A percentile compares a stretch with the other conserved stretches of the same genome.
Evolutionary conservation across 768 basidiomycete species (phyloP).

Genomic region (Podaxis carcinomalis): DNA sequence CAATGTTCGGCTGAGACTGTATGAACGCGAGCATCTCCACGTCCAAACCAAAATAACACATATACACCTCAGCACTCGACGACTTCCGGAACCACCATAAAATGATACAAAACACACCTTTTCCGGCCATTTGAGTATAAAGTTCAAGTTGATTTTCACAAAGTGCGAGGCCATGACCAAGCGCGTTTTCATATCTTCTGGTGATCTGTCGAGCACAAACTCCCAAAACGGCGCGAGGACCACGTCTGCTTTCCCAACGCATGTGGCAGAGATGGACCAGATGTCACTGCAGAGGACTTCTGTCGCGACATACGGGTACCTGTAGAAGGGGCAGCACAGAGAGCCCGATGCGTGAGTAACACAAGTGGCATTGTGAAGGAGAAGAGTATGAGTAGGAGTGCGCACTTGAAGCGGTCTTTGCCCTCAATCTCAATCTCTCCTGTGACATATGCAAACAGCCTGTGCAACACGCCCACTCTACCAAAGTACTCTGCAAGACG

Average conservation of each 20-base stretch:
- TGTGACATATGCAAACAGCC: constrained; percentile 79
- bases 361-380: neutral
- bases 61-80: constrained; percentile 20
- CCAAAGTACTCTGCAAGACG: constrained; percentile 86
- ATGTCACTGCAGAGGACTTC: constrained; percentile 95
- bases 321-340: constrained; percentile 25
- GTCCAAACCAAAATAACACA: constrained; percentile 11
- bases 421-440: constrained; percentile 83
- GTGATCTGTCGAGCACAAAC: constrained; percentile 69
- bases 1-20: constrained; percentile 72
- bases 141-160: constrained; percentile 87
- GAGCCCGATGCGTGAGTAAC: neutral
- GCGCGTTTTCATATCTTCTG: constrained; percentile 84
- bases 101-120: constrained; percentile 56
- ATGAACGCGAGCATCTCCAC: constrained; percentile 90
- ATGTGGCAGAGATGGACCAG: constrained; percentile 92
- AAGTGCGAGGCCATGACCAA: constrained; percentile 90
- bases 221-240: constrained; percentile 92
- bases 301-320: constrained; percentile 90
- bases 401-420: constrained; percentile 78
- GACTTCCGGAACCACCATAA: constrained; percentile 15
- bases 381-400: constrained; percentile 18
- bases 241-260: constrained; percentile 64
- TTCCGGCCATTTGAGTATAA: constrained; percentile 82
- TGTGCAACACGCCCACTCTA: constrained; percentile 74